Percentiles rank a stretch among this genome's conserved stretches.
Conservation (phyloP, 495 filamentous ascomycete genomes). For the Tuber microsphaerosporum region DNA sequence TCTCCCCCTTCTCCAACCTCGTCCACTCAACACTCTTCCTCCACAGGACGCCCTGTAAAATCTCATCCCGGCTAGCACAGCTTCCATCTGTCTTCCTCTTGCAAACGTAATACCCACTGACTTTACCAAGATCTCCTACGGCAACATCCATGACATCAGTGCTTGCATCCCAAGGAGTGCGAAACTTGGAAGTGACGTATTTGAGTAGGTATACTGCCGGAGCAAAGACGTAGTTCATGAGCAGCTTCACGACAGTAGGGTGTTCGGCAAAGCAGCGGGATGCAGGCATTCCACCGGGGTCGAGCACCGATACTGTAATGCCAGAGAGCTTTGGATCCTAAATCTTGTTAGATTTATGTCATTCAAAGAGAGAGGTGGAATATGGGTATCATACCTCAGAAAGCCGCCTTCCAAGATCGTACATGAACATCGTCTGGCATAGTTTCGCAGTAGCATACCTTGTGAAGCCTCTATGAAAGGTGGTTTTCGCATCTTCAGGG, state of each 20-base stretch:
- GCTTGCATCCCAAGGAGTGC: neutral
- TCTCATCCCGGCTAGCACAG: neutral
- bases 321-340: neutral
- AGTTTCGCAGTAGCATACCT: neutral
- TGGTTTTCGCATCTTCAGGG: neutral
- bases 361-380: neutral
- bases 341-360: neutral
- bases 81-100: neutral
- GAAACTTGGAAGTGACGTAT: neutral
- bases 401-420: neutral
- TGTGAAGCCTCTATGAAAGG: slow-evolving; percentile 1
- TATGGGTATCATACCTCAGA: neutral
- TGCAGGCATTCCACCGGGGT: neutral
- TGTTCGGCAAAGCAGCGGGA: slow-evolving; percentile 1
- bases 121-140: neutral
- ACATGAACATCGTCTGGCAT: neutral
- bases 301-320: neutral
- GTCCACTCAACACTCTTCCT: neutral
- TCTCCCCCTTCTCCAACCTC: neutral
- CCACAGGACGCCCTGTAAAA: neutral
- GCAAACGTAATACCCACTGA: neutral
- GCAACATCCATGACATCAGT: neutral
- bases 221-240: slow-evolving; percentile 2
- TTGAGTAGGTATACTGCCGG: neutral
- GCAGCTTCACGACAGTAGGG: neutral